Evolutionary conservation across 169 alveolate genomes (phyloP).

Genomic region (Plasmodium fragile): DNA sequence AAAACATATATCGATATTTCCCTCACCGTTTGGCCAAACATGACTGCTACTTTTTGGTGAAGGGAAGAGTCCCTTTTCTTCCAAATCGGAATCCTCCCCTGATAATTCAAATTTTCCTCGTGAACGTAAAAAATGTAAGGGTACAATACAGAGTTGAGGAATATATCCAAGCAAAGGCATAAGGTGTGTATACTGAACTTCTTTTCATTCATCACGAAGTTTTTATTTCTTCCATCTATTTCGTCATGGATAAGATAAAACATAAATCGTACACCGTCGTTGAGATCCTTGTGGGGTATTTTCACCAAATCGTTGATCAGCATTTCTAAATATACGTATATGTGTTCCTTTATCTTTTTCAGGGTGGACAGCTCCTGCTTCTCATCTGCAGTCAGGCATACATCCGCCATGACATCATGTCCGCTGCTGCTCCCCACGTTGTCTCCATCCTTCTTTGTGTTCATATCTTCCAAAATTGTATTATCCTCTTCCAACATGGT

Average conservation of each 20-base stretch:
- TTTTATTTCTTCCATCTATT: conserved; percentile 57
- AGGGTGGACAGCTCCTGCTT: conserved; percentile 19
- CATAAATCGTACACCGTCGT: conserved; percentile 54
- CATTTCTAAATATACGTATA: conserved; percentile 53
- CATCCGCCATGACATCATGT: not conserved
- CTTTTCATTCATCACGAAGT: conserved; percentile 15
- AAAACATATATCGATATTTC: conserved; percentile 65
- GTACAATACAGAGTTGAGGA: conserved; percentile 50
- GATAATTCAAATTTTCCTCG: conserved; percentile 9
- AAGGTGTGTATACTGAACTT: conserved; percentile 64
- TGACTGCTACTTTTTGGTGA: conserved; percentile 26
- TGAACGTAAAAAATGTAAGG: conserved; percentile 69
- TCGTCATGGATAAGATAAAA: conserved; percentile 70
- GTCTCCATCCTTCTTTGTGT: not conserved
- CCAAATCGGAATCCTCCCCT: not conserved
- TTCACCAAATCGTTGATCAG: conserved; percentile 57
- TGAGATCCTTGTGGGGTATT: conserved; percentile 54
- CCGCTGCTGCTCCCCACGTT: not conserved
- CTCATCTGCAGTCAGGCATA: not conserved
- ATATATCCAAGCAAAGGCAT: conserved; percentile 48
- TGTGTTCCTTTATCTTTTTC: conserved; percentile 64
- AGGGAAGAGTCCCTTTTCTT: not conserved
- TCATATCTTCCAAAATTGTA: not conserved
- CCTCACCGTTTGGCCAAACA: conserved; percentile 50
- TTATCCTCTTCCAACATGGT: not conserved